phyloP scores from a whole-genome alignment of 2,329 filamentous ascomycete species.

The Xylaria digitata region DNA sequence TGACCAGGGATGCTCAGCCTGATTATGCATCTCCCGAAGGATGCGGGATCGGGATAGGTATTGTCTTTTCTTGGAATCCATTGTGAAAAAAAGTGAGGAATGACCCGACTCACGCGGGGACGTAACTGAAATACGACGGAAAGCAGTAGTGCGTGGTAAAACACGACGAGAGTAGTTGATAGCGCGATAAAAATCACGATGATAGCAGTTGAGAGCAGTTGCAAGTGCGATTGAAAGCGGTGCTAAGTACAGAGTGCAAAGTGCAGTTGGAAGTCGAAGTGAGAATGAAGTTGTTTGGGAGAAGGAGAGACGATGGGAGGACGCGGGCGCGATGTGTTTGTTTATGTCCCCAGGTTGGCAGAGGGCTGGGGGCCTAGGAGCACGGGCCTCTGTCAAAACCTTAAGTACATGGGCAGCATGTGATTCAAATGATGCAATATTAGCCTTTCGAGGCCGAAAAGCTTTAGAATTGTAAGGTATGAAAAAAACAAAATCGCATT shows the following conservation, averaged over 20 bases:
- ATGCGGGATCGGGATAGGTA: constrained; percentile 48
- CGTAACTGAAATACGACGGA: constrained; percentile 17
- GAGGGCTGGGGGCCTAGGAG: constrained; percentile 4
- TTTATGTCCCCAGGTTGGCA: constrained; percentile 31
- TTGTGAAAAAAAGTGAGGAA: constrained; percentile 28
- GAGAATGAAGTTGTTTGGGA: constrained; percentile 20
- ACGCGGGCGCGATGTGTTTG: constrained; percentile 34
- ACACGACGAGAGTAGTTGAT: constrained; percentile 15
- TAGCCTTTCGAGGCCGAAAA: neutral
- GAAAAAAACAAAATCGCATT: no score
- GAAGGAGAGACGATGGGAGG: constrained; percentile 18
- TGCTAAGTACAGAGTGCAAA: constrained; percentile 3
- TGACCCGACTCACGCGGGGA: constrained; percentile 33
- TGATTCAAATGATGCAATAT: constrained; percentile 5
- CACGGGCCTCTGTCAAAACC: constrained; percentile 17
- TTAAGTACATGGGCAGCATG: no score
- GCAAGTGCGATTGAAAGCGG: constrained; percentile 16
- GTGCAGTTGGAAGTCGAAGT: constrained; percentile 13
- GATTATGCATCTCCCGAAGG: constrained; percentile 52
- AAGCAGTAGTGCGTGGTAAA: constrained; percentile 20
- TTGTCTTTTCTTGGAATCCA: constrained; percentile 47
- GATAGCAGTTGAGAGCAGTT: constrained; percentile 29
- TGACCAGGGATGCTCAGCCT: constrained; percentile 65
- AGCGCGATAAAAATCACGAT: constrained; percentile 18
- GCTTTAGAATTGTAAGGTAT: no score